Base-by-base conservation (phyloP, 371 early-diverging fungal genomes). In the Blakeslea trispora region DNA sequence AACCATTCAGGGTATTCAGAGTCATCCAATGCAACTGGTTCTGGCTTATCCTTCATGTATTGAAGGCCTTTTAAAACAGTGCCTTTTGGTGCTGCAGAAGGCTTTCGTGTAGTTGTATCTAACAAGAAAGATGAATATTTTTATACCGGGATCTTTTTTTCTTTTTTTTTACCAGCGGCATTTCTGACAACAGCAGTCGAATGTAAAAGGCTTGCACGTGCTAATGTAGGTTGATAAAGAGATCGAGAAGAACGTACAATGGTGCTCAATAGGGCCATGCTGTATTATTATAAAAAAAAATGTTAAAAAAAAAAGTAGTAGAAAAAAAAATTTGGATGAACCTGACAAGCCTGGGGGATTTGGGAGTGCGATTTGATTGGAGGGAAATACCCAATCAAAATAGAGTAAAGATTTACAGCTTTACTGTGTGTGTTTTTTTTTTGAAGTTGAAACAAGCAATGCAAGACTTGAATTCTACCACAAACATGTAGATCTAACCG, bases 1-100 rank as follows among this genome's bases (percentile, higher is more conserved):
- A 96, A 82, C 95, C 95, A 95, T 5, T 81, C 87, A 19, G 96
- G 96, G 64, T 96, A 96, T 68, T 91, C 91, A 1, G 76, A 73
- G 57, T 96, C 96, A 15, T 83, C 84, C 44, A 86, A 78, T 2
- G 96, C 96, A 11, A 95, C 78, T n/a, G 94, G 94, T 45, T 96
- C 95, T 57, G 77, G 81, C 43, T 84, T 86, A 41, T 87, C 88
- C 71, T 89, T 91, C 59, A 87, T 71, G 57, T 86, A 88, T 64
- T 93, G 93, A 51, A 96, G 64, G 0, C 95, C 95, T 69, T 91
- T 93, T 48, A 96, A 66, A 1, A 86, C 81, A 0, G 91, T 86
- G 45, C 96, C 96, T 18, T 85, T 84, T 6, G 88, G 81, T 57
- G 77, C 88, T 32, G 86, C 52, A 31, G 66, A 66, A 57, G 60